Evolutionary conservation across 371 early-diverging fungal genomes (phyloP).

Genomic region (Umbelopsis sp.): DNA sequence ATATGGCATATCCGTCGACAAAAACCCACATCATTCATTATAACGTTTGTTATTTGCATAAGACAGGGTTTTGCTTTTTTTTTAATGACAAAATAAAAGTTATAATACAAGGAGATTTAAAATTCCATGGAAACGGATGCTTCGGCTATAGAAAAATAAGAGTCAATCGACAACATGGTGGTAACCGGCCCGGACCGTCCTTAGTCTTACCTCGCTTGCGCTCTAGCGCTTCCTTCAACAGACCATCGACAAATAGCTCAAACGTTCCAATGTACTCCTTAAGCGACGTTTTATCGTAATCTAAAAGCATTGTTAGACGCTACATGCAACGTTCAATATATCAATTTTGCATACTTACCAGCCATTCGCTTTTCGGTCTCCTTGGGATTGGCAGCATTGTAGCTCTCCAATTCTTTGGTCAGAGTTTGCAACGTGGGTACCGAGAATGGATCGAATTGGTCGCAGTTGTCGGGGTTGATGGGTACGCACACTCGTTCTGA

Average conservation of each 20-base stretch:
- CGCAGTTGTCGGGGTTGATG: slow-evolving; percentile 74
- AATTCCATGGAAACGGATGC: slow-evolving; percentile 13
- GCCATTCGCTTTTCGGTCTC: slow-evolving; percentile 38
- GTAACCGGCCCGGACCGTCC: background rate
- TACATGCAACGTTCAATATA: too few species aligned
- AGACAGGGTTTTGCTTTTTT: too few species aligned
- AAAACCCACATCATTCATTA: too few species aligned
- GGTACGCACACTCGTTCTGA: slow-evolving; percentile 91
- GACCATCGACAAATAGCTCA: slow-evolving; percentile 63
- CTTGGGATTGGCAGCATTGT: slow-evolving; percentile 28
- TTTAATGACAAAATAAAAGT: background rate
- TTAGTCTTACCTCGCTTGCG: slow-evolving; percentile 44
- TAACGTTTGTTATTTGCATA: too few species aligned
- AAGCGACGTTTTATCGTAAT: slow-evolving; percentile 66
- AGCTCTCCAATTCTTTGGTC: slow-evolving; percentile 59
- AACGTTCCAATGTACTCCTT: slow-evolving; percentile 68
- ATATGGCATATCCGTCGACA: too few species aligned
- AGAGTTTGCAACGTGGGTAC: slow-evolving; percentile 78
- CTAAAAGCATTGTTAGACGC: slow-evolving; percentile 25
- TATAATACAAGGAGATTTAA: slow-evolving; percentile 4
- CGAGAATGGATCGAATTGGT: slow-evolving; percentile 78
- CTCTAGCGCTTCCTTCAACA: slow-evolving; percentile 45
- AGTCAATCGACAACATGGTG: background rate
- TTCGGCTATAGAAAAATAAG: background rate
- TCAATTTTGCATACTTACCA: slow-evolving; percentile 25